phyloP scores from a whole-genome alignment of 768 basidiomycete genomes.

The Mycena leptocephala region DNA sequence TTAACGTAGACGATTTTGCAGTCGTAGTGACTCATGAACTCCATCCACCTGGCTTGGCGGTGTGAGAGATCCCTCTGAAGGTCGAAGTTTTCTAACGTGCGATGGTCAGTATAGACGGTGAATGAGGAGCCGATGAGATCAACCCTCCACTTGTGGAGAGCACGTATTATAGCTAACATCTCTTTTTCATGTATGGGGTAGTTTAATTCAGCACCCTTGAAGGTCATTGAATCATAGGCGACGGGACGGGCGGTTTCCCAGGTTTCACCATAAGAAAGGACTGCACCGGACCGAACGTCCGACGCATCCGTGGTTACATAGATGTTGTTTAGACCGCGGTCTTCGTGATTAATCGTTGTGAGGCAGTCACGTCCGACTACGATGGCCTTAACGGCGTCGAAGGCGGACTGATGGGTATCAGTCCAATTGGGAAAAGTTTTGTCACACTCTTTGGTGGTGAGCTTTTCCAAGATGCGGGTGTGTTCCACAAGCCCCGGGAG shows the following conservation, averaged over 20 bases:
- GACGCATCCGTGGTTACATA: constrained; percentile 48
- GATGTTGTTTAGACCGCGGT: constrained; percentile 39
- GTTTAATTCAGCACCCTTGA: constrained; percentile 41
- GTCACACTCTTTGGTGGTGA: constrained; percentile 35
- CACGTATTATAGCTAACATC: constrained; percentile 36
- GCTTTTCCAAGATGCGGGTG: constrained; percentile 31
- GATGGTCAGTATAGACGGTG: background rate
- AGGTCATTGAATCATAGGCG: constrained; percentile 40
- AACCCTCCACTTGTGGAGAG: background rate
- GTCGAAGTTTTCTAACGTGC: background rate
- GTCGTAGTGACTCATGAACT: no score
- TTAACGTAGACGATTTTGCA: constrained; percentile 42
- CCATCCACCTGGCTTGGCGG: constrained; percentile 31
- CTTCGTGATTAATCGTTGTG: background rate
- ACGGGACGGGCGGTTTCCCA: constrained; percentile 48
- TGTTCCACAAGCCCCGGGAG: constrained; percentile 36
- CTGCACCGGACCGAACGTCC: constrained; percentile 42
- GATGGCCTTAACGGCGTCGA: constrained; percentile 41
- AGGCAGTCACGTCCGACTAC: constrained; percentile 26
- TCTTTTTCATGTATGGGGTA: constrained; percentile 53
- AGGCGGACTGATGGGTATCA: constrained; percentile 4
- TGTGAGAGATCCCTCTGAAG: constrained; percentile 42
- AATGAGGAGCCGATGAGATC: background rate
- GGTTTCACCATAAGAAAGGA: constrained; percentile 42
- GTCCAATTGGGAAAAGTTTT: constrained; percentile 31